Conservation (phyloP, 768 basidiomycete species). For the Trametes elegans region DNA sequence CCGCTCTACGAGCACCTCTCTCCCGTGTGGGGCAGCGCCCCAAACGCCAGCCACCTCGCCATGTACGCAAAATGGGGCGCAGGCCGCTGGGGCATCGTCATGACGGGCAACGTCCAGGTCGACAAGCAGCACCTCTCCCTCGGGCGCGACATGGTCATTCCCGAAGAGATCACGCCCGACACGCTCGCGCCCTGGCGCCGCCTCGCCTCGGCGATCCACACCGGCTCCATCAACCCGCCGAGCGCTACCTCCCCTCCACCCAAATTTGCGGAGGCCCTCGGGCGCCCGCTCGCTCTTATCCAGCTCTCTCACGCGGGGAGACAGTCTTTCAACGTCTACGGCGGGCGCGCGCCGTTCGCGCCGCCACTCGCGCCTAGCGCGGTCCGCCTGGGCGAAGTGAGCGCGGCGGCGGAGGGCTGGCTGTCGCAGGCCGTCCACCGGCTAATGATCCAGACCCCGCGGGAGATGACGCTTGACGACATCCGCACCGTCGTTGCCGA, state of each 20-base stretch:
- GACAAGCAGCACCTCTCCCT: slow-evolving; percentile 59
- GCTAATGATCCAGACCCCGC: slow-evolving; percentile 63
- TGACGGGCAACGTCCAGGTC: slow-evolving; percentile 86
- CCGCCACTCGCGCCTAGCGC: slow-evolving; percentile 73
- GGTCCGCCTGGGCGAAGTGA: slow-evolving; percentile 42
- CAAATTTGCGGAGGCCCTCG: neutral
- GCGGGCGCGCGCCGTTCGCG: slow-evolving; percentile 59
- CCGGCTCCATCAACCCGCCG: too few relatives aligned
- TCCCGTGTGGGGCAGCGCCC: slow-evolving; percentile 61
- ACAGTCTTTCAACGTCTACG: slow-evolving; percentile 73
- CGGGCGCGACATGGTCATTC: slow-evolving; percentile 70
- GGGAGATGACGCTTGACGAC: slow-evolving; percentile 54
- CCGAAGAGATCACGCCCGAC: slow-evolving; percentile 40
- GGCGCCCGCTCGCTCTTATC: slow-evolving; percentile 58
- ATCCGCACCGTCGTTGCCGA: slow-evolving; percentile 56
- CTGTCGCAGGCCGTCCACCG: slow-evolving; percentile 41
- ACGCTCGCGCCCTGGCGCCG: slow-evolving; percentile 48
- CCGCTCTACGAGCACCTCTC: slow-evolving; percentile 88
- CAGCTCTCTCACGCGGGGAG: slow-evolving; percentile 84
- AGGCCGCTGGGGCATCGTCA: slow-evolving; percentile 82
- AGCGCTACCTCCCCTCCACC: neutral
- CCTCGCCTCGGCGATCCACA: slow-evolving; percentile 53
- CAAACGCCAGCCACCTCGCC: slow-evolving; percentile 57
- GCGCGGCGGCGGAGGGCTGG: slow-evolving; percentile 20
- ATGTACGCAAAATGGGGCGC: slow-evolving; percentile 77